Evolutionary conservation across 2,329 filamentous ascomycete genomes (phyloP).

Genomic region (Sarocladiaceae sp.): DNA sequence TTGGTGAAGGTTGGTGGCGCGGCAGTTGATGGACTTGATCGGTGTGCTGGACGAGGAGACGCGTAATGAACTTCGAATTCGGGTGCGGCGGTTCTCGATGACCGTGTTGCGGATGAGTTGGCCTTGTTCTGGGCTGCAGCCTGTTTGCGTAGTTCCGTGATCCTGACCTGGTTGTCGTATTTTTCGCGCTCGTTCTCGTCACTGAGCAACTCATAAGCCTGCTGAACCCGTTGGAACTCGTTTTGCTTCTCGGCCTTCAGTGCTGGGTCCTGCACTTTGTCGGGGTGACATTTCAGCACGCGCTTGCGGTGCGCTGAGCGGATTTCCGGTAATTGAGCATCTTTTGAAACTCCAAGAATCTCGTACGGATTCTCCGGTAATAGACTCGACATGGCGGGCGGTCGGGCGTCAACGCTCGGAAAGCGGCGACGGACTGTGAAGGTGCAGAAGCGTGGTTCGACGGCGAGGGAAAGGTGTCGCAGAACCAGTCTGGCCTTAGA

Average conservation of each 20-base stretch:
- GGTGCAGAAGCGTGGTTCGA: not conserved
- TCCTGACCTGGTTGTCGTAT: constrained; percentile 63
- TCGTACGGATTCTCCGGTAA: constrained; percentile 72
- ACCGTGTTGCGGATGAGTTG: constrained; percentile 40
- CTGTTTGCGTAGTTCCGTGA: constrained; percentile 61
- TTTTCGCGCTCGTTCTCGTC: constrained; percentile 67
- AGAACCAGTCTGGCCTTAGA: constrained; percentile 4
- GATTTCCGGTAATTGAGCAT: constrained; percentile 68
- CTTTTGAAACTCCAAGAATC: constrained; percentile 67
- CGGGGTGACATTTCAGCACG: constrained; percentile 83
- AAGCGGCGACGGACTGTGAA: not conserved
- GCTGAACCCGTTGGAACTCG: constrained; percentile 88
- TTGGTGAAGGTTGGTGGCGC: constrained; percentile 28
- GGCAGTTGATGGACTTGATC: constrained; percentile 24
- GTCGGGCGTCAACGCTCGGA: too few relatives aligned
- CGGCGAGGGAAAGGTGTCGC: not conserved
- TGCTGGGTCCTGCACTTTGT: constrained; percentile 78
- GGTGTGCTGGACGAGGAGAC: not conserved
- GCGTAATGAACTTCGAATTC: constrained; percentile 38
- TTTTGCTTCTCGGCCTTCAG: constrained; percentile 75
- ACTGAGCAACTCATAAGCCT: constrained; percentile 86
- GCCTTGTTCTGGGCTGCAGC: constrained; percentile 37
- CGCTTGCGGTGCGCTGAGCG: constrained; percentile 80
- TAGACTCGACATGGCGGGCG: constrained; percentile 36
- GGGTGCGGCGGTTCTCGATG: constrained; percentile 11